phyloP scores from a whole-genome alignment of 1,139 yeast genomes.

The Kurtzmaniella quercitrusa region DNA sequence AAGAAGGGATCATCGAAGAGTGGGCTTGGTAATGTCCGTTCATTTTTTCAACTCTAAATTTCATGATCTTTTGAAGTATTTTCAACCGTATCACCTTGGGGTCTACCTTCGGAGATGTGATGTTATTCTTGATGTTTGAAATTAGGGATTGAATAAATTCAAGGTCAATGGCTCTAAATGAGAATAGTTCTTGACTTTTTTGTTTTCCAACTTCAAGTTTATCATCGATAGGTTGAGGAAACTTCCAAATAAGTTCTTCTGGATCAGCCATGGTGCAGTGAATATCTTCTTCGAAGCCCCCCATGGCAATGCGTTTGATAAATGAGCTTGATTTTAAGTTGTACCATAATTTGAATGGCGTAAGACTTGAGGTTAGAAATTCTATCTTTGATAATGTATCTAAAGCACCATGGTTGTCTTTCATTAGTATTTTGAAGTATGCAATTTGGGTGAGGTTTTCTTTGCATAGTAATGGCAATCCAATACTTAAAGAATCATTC shows the following conservation, averaged over 20 bases:
- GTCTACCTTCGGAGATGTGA: background rate
- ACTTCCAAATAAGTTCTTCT: background rate
- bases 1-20: background rate
- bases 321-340: background rate
- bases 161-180: background rate
- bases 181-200: background rate
- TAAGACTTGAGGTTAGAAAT: background rate
- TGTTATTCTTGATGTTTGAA: background rate
- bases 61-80: background rate
- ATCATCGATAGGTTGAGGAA: background rate
- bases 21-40: background rate
- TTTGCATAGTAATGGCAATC: slow-evolving; percentile 25
- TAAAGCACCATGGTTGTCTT: slow-evolving; percentile 5
- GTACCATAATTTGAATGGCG: background rate
- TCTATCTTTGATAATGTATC: background rate
- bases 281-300: background rate
- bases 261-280: background rate
- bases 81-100: background rate
- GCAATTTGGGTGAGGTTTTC: slow-evolving; percentile 18
- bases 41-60: background rate
- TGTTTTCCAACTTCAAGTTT: background rate
- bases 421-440: slow-evolving; percentile 13
- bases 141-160: background rate
- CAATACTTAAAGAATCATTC: slow-evolving; percentile 16
- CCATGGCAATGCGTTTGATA: background rate